phyloP scores from a whole-genome alignment of 192 early-diverging fungal species.

The Oehlia diaphana region DNA sequence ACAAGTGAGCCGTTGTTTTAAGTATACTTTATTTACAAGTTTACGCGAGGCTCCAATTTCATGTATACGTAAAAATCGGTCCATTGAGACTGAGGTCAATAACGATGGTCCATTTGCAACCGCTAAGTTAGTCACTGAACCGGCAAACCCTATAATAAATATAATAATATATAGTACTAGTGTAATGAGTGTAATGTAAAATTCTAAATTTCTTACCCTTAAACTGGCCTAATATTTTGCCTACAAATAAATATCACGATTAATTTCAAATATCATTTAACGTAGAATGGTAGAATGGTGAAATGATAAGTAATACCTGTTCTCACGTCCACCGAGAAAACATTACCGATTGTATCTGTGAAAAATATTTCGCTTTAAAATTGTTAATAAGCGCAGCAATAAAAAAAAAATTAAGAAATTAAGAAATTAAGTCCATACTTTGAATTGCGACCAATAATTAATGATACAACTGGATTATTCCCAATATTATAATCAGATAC shows the following conservation, averaged over 20 bases:
- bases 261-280: neutral
- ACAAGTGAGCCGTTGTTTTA: constrained; percentile 73
- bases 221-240: constrained; percentile 47
- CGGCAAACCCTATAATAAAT: constrained; percentile 39
- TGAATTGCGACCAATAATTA: constrained; percentile 46
- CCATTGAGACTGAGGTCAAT: constrained; percentile 68
- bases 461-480: constrained; percentile 63
- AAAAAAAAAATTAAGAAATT: neutral
- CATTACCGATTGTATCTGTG: constrained; percentile 61
- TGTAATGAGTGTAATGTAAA: neutral
- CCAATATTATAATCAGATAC: constrained; percentile 66
- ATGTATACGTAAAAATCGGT: constrained; percentile 78
- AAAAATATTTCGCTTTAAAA: constrained; percentile 58
- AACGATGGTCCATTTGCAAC: constrained; percentile 30
- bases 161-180: neutral
- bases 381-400: neutral
- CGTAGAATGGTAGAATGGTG: too few species aligned
- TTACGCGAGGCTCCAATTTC: constrained; percentile 56
- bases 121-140: constrained; percentile 49
- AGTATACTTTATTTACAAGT: constrained; percentile 63
- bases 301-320: constrained; percentile 38
- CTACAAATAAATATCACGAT: neutral
- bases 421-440: constrained; percentile 6
- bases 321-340: constrained; percentile 61
- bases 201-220: constrained; percentile 48